A percentile compares a stretch with the other conserved stretches of the same genome.
These are phyloP conservation scores for Gymnopilus junonius DNA, from an alignment of 768 basidiomycete species.

Conservation along the genomic window DNA sequence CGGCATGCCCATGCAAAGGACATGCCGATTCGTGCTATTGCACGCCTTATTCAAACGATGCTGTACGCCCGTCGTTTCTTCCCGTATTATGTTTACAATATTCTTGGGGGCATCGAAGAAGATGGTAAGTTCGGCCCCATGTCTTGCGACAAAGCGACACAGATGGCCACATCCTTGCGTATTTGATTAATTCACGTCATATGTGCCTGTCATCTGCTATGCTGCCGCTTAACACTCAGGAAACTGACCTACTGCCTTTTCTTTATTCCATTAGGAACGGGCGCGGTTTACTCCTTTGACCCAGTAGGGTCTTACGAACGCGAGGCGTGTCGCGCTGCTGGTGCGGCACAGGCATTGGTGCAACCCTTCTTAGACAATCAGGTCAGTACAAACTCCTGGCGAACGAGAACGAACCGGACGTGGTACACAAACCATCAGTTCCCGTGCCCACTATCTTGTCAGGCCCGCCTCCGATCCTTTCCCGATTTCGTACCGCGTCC, in stretches of 20 bases:
- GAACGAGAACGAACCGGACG: constrained; percentile 24
- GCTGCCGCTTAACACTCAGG: constrained; percentile 10
- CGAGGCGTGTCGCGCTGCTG: constrained; percentile 94
- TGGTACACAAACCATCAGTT: constrained; percentile 24
- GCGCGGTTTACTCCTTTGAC: constrained; percentile 99
- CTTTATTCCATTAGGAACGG: constrained; percentile 66
- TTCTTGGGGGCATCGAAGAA: constrained; percentile 94
- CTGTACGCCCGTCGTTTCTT: constrained; percentile 96
- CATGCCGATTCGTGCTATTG: constrained; percentile 96
- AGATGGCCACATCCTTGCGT: constrained; percentile 13
- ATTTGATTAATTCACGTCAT: constrained; percentile 16
- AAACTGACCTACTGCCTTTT: constrained; percentile 17
- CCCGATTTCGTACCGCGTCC: constrained; percentile 48
- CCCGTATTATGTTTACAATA: constrained; percentile 98
- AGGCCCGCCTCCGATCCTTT: constrained; percentile 45
- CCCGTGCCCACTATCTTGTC: constrained; percentile 23
- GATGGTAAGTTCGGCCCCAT: constrained; percentile 68
- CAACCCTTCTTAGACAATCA: constrained; percentile 99
- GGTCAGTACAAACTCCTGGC: constrained; percentile 52
- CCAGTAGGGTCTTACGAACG: constrained; percentile 98
- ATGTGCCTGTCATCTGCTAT: constrained; percentile 12
- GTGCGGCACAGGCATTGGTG: constrained; percentile 91
- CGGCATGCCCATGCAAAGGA: constrained; percentile 95
- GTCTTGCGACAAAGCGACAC: background rate
- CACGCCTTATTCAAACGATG: constrained; percentile 98